Conservation (phyloP, 495 filamentous ascomycete genomes). For the Lasiosphaeris hirsuta region DNA sequence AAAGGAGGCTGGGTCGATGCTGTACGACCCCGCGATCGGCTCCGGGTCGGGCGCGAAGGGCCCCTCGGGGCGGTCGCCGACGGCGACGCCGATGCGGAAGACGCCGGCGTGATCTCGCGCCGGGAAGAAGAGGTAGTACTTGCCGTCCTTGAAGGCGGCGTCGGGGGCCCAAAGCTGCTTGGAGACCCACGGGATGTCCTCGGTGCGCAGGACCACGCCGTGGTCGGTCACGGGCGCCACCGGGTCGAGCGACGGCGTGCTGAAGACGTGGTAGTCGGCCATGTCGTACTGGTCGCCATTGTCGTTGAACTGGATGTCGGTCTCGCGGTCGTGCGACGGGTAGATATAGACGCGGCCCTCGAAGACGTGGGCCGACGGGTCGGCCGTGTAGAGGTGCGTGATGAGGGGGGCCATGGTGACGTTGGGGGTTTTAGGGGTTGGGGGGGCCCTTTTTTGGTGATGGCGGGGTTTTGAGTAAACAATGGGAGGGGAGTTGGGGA, state of each 20-base stretch:
- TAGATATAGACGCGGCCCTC: slow-evolving; percentile 61
- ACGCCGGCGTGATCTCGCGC: slow-evolving; percentile 55
- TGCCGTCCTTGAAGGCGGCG: slow-evolving; percentile 55
- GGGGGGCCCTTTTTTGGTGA: background rate
- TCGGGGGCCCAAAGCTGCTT: slow-evolving; percentile 66
- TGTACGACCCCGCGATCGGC: slow-evolving; percentile 57
- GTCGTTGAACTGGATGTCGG: slow-evolving; percentile 64
- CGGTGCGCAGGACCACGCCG: slow-evolving; percentile 51
- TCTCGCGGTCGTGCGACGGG: slow-evolving; percentile 63
- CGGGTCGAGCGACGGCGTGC: slow-evolving; percentile 44
- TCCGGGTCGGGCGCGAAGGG: slow-evolving; percentile 57
- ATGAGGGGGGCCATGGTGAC: slow-evolving; percentile 49
- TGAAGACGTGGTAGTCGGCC: slow-evolving; percentile 67
- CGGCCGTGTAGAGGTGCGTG: slow-evolving; percentile 66
- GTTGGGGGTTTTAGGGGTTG: slow-evolving; percentile 6
- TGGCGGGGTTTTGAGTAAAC: background rate
- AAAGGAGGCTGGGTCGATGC: slow-evolving; percentile 62
- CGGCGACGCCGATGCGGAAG: slow-evolving; percentile 65
- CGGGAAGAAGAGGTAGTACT: slow-evolving; percentile 65
- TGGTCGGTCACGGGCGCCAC: slow-evolving; percentile 54
- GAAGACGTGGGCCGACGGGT: slow-evolving; percentile 66
- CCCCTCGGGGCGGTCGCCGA: slow-evolving; percentile 50
- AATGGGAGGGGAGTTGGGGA: background rate
- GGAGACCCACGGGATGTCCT: slow-evolving; percentile 60
- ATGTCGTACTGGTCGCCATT: slow-evolving; percentile 83